Evolutionary conservation across 345 rosid genomes (phyloP), one percentile per base, ranked within the genome.

Genomic region (Salix brachista): DNA sequence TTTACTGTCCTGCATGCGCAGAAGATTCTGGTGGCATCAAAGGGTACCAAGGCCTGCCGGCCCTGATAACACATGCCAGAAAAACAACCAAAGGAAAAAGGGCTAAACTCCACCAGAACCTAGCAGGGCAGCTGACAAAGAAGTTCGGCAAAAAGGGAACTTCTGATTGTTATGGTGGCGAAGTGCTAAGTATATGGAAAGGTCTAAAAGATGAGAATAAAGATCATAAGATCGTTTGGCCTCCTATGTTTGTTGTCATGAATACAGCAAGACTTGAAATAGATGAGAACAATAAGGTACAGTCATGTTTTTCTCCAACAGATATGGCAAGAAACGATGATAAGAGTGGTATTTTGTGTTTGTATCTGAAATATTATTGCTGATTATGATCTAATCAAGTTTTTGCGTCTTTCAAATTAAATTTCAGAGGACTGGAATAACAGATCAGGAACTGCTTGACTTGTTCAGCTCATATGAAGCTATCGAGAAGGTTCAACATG

Each of bases 1-100:
- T 97, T 97, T 92, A 90, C 80, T 92, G 97, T 77, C 94, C 98
- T 14, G 95, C 92, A 68, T 94, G 98, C 81, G 90, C 81, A 75
- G 84, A 80, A 52, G 92, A 94, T 73, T 92, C 92, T n/a, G 94
- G 91, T 75, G 78, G 97, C 32, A 89, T 86, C 42, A 94, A 89
- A 78, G 87, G 95, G 95, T 91, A 89, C 79, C 80, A 79, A 8
- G 89, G 94, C 69, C 86, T 91, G 80, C 94, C 85, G 84, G 92
- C 98, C 7, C 84, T 92, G 72, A 65, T 86, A 56, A 78, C 91
- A 58, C 97, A 94, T 83, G 97, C 97, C 14, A 91, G 13, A 9
- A 91, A 91, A 83, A 88, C 92, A 14, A 89, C 85, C 21, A 91
- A 91, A 44, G 60, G 92, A 16, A 86, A 84, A 73, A 81, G 97